Evolutionary conservation across 108 stramenopile species (phyloP).

Genomic region (Phaeodactylum tricornutum): DNA sequence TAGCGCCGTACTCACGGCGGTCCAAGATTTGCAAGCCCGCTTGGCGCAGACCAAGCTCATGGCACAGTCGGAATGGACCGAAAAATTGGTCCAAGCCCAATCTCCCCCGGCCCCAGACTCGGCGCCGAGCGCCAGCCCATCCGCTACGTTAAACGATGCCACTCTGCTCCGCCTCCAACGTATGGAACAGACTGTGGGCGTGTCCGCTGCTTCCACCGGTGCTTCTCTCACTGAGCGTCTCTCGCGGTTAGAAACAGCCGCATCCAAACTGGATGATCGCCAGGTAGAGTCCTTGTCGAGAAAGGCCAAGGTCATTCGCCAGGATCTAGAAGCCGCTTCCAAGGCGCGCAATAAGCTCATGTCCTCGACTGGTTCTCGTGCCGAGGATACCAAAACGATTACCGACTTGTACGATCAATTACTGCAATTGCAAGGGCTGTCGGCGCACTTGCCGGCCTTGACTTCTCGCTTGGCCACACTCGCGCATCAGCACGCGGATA

Average conservation of each 20-base stretch:
- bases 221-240: constrained; percentile 31
- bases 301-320: constrained; percentile 53
- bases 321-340: constrained; percentile 54
- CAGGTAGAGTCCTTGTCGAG: constrained; percentile 28
- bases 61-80: constrained; percentile 22
- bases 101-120: neutral
- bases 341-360: constrained; percentile 52
- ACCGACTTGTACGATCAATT: constrained; percentile 57
- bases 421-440: constrained; percentile 57
- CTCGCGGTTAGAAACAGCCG: constrained; percentile 25
- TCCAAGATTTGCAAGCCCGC: constrained; percentile 1
- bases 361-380: constrained; percentile 5
- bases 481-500: constrained; percentile 44
- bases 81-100: constrained; percentile 12
- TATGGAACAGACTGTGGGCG: constrained; percentile 28
- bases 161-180: constrained; percentile 13
- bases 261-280: constrained; percentile 20
- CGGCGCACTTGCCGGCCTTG: constrained; percentile 45
- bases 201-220: constrained; percentile 1
- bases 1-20: constrained; percentile 8
- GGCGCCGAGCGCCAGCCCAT: neutral
- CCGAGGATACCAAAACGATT: constrained; percentile 56
- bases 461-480: constrained; percentile 52
- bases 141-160: neutral
- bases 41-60: neutral